Percentiles rank a stretch among this genome's conserved stretches.
These are phyloP conservation scores for Fusarium sp. DNA, from an alignment of 2,329 filamentous ascomycete genomes.

Conservation along the genomic window DNA sequence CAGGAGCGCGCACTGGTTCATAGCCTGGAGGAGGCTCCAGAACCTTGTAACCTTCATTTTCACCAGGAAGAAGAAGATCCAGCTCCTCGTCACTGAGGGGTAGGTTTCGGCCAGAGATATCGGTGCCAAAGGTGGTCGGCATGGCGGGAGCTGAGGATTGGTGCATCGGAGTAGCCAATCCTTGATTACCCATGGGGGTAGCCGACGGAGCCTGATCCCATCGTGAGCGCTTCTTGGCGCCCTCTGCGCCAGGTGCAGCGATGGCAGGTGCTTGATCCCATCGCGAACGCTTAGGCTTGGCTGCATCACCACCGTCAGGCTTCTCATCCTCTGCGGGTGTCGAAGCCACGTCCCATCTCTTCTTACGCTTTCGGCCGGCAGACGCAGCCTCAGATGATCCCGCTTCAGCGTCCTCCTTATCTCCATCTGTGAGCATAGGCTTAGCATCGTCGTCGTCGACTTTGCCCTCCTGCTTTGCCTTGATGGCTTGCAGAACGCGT, in stretches of 20 bases:
- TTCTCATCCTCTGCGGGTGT: slow-evolving; percentile 68
- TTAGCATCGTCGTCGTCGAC: slow-evolving; percentile 75
- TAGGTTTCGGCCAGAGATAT: slow-evolving; percentile 84
- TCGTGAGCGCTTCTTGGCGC: slow-evolving; percentile 82
- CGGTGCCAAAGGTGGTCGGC: slow-evolving; percentile 82
- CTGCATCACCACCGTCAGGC: slow-evolving; percentile 65
- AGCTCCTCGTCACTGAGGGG: slow-evolving; percentile 94
- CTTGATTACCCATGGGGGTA: slow-evolving; percentile 80
- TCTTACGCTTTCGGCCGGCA: slow-evolving; percentile 86
- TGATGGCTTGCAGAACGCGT: slow-evolving; percentile 84
- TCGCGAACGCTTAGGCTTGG: slow-evolving; percentile 82
- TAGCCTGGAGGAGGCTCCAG: slow-evolving; percentile 93
- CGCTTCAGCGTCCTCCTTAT: slow-evolving; percentile 82
- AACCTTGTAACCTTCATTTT: slow-evolving; percentile 93
- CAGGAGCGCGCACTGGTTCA: slow-evolving; percentile 83
- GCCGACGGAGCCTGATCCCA: slow-evolving; percentile 94
- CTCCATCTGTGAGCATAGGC: slow-evolving; percentile 80
- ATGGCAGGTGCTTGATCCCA: slow-evolving; percentile 88
- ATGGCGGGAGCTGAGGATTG: slow-evolving; percentile 71
- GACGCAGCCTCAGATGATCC: slow-evolving; percentile 76
- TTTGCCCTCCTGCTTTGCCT: slow-evolving; percentile 77
- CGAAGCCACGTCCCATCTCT: slow-evolving; percentile 91
- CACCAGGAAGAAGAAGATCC: slow-evolving; percentile 89
- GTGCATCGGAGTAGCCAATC: slow-evolving; percentile 85
- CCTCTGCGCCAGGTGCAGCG: slow-evolving; percentile 68